phyloP scores from a whole-genome alignment of 1,284 basidiomycete species.

The Butyriboletus pseudospeciosus region DNA sequence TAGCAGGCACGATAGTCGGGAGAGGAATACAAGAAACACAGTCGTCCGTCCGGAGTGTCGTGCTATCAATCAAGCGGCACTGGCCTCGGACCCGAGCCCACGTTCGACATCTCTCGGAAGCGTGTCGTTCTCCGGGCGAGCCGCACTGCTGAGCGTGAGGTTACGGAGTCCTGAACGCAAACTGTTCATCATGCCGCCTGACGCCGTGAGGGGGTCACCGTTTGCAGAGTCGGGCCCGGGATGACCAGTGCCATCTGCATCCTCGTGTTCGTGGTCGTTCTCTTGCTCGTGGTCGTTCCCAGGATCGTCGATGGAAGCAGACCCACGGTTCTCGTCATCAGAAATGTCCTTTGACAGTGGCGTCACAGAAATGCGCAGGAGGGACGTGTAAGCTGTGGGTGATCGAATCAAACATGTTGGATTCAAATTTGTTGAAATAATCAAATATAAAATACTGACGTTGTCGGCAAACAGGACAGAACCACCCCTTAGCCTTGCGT shows the following conservation, averaged over 20 bases:
- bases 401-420: not conserved
- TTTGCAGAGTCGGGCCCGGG: not conserved
- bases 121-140: conserved; percentile 19
- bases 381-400: conserved; percentile 75
- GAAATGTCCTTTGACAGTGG: conserved; percentile 49
- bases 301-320: conserved; percentile 35
- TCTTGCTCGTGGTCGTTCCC: conserved; percentile 18
- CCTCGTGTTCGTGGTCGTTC: conserved; percentile 16
- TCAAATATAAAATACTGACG: conserved; percentile 46
- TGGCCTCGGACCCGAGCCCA: conserved; percentile 22
- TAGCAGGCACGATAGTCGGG: not conserved
- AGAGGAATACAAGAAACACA: not conserved
- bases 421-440: not conserved
- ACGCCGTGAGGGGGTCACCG: conserved; percentile 15
- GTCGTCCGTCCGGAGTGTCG: not conserved
- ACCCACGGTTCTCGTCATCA: conserved; percentile 34
- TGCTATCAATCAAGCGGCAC: conserved; percentile 10
- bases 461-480: conserved; percentile 89
- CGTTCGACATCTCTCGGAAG: conserved; percentile 38
- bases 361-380: conserved; percentile 76
- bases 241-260: conserved; percentile 1
- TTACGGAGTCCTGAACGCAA: conserved; percentile 35
- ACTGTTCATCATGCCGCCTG: conserved; percentile 30
- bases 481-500: conserved; percentile 91
- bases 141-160: conserved; percentile 17